A percentile compares a stretch with the other conserved stretches of the same genome.
These are phyloP conservation scores for Sarcodon aspratus DNA, from an alignment of 768 basidiomycete species.

Conservation along the genomic window DNA sequence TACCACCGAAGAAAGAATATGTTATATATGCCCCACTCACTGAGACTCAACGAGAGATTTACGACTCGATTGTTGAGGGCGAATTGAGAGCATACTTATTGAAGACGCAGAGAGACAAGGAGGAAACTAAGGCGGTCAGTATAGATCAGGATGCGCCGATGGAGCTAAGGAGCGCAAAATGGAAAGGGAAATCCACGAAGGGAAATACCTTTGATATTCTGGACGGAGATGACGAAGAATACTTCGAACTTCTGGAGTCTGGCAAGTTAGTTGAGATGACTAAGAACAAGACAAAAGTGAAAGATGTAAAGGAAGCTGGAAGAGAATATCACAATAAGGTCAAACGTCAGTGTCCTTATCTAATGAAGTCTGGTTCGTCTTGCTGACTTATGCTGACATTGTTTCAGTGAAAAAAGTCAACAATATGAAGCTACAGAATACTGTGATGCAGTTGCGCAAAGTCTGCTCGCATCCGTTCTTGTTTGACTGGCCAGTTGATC, in stretches of 20 bases:
- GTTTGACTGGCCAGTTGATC: conserved; percentile 74
- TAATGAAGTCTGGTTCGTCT: conserved; percentile 1
- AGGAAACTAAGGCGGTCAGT: conserved; percentile 16
- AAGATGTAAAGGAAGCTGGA: conserved; percentile 42
- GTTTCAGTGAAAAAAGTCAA: conserved; percentile 69
- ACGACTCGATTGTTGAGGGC: conserved; percentile 67
- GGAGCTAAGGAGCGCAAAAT: conserved; percentile 21
- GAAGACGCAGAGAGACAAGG: conserved; percentile 12
- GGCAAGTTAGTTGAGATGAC: conserved; percentile 26
- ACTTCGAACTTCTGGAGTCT: conserved; percentile 48
- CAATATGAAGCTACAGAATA: conserved; percentile 88
- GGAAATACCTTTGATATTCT: conserved; percentile 35
- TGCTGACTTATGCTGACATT: background rate
- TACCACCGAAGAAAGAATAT: conserved; percentile 94
- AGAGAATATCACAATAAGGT: conserved; percentile 45
- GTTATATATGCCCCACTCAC: conserved; percentile 87
- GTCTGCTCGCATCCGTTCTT: conserved; percentile 90
- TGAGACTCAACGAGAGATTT: conserved; percentile 71
- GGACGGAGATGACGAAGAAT: conserved; percentile 55
- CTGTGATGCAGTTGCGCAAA: conserved; percentile 94
- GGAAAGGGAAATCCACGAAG: conserved; percentile 11
- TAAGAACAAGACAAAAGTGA: conserved; percentile 24
- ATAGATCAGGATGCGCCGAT: conserved; percentile 7
- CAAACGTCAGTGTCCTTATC: conserved; percentile 36
- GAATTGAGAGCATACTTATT: conserved; percentile 49